Percentiles rank a stretch among this genome's conserved stretches.
Evolutionary conservation across 352 stramenopile species (phyloP).

Genomic region (Blastocystis sp.): DNA sequence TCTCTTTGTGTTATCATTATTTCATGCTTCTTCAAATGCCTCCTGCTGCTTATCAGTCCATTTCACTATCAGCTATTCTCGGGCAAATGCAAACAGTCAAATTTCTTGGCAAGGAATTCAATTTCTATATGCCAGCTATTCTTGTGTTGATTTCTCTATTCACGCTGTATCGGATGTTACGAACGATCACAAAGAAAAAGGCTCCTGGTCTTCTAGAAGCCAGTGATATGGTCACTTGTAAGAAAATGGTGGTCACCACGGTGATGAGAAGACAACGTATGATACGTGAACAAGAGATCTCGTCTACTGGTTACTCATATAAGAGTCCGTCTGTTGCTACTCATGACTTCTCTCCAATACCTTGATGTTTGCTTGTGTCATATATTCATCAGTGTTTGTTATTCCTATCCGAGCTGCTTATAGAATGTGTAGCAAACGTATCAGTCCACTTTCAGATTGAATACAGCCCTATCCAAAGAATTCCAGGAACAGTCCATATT

Average conservation of each 20-base stretch:
- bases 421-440: background rate
- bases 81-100: slow-evolving; percentile 64
- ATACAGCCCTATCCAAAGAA: background rate
- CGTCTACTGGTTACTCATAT: background rate
- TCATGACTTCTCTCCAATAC: background rate
- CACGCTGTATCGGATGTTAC: slow-evolving; percentile 18
- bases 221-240: background rate
- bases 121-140: slow-evolving; percentile 47
- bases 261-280: background rate
- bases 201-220: background rate
- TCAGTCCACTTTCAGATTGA: no score
- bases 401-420: background rate
- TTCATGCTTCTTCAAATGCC: slow-evolving; percentile 43
- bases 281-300: background rate
- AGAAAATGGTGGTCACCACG: background rate
- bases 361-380: background rate
- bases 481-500: background rate
- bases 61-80: slow-evolving; percentile 37
- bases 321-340: background rate
- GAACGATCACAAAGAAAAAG: background rate
- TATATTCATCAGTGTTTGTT: background rate
- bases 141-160: slow-evolving; percentile 48
- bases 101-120: slow-evolving; percentile 64
- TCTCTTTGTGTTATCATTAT: slow-evolving; percentile 63
- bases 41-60: background rate